Conservation (phyloP, 768 basidiomycete species). For the Heimioporus sp. region DNA sequence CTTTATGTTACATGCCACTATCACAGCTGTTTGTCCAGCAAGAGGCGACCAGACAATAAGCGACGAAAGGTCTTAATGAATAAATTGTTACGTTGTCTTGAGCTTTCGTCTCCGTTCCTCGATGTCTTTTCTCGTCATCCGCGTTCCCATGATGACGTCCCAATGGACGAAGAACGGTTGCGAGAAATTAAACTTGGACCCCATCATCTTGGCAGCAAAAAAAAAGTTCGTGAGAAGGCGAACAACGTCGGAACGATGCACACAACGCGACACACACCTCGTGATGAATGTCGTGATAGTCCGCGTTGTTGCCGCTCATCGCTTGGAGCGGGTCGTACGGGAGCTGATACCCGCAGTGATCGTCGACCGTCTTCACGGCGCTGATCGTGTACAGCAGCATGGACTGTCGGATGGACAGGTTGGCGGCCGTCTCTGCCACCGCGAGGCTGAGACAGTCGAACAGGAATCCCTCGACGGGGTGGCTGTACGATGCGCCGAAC, state of each 20-base stretch:
- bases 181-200: constrained; percentile 93
- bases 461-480: constrained; percentile 90
- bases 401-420: constrained; percentile 79
- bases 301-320: constrained; percentile 84
- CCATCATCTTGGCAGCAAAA: constrained; percentile 44
- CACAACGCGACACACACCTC: constrained; percentile 63
- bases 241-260: background rate
- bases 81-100: constrained; percentile 9
- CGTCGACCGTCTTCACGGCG: constrained; percentile 91
- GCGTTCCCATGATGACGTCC: constrained; percentile 83
- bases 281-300: constrained; percentile 98
- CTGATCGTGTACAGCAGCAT: constrained; percentile 79
- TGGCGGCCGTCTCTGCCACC: constrained; percentile 65
- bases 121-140: constrained; percentile 72
- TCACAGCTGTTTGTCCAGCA: too few relatives aligned
- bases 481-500: constrained; percentile 96
- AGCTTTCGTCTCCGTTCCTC: constrained; percentile 45
- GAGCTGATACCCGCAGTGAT: constrained; percentile 88
- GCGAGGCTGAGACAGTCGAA: constrained; percentile 81
- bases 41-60: too few relatives aligned
- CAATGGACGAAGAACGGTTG: constrained; percentile 97
- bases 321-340: constrained; percentile 92
- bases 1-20: too few relatives aligned
- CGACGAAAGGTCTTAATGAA: background rate
- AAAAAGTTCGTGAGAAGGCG: background rate